These are phyloP conservation scores for Chamaecrista fasciculata DNA, from an alignment of 306 rosid species.

Conservation along the genomic window DNA sequence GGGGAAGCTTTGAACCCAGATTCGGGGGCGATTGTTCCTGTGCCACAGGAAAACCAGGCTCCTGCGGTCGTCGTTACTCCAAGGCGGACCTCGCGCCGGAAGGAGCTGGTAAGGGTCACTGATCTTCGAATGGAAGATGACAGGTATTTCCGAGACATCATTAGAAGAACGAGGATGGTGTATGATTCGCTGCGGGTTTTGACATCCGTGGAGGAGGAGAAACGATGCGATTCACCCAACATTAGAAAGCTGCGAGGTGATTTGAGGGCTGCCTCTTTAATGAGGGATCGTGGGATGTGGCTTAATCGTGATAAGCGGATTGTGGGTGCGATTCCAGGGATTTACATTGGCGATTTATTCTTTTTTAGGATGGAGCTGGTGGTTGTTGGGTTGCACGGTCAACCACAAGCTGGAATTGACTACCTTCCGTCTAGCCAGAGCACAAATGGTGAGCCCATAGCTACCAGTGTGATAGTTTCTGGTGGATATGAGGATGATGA, in stretches of 20 bases:
- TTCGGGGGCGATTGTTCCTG: conserved; percentile 65
- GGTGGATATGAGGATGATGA: conserved; percentile 93
- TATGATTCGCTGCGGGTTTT: conserved; percentile 73
- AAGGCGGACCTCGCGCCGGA: conserved; percentile 35
- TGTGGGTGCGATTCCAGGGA: conserved; percentile 87
- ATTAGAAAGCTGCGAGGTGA: conserved; percentile 50
- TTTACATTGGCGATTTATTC: conserved; percentile 81
- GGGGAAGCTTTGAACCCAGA: conserved; percentile 40
- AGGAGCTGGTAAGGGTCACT: conserved; percentile 74
- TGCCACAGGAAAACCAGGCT: conserved; percentile 39
- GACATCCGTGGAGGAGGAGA: conserved; percentile 49
- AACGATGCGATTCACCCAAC: conserved; percentile 23
- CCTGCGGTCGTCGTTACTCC: conserved; percentile 28
- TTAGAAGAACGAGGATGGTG: conserved; percentile 67
- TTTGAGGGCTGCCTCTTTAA: conserved; percentile 55
- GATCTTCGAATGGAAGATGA: conserved; percentile 59
- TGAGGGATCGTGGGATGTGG: conserved; percentile 75
- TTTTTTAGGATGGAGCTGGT: conserved; percentile 79
- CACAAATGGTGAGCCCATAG: conserved; percentile 87
- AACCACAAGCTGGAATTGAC: conserved; percentile 91
- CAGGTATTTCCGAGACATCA: conserved; percentile 55
- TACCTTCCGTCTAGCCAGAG: conserved; percentile 78
- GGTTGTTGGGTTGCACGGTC: conserved; percentile 91
- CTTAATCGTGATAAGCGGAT: conserved; percentile 84
- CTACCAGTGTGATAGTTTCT: conserved; percentile 87